phyloP scores from a whole-genome alignment of 495 filamentous ascomycete genomes.

The Penicillium soppii region DNA sequence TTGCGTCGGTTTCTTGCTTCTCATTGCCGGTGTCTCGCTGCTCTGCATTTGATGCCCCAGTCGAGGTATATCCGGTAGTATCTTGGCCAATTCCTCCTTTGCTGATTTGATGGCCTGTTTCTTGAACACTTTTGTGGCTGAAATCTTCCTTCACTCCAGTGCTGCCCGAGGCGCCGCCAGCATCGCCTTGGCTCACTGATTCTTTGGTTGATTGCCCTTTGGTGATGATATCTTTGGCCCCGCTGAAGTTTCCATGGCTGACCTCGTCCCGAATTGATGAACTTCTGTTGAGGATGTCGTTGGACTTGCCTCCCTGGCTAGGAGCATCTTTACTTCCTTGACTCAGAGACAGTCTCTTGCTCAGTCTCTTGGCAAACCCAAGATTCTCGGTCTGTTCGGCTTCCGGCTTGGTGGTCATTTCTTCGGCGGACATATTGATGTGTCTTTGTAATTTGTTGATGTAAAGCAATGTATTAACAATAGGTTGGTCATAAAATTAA shows the following conservation, averaged over 20 bases:
- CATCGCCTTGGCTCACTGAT: slow-evolving; percentile 1
- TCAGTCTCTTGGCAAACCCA: slow-evolving; percentile 19
- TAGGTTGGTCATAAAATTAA: background rate
- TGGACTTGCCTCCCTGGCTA: slow-evolving; percentile 8
- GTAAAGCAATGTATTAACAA: background rate
- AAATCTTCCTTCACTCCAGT: slow-evolving; percentile 5
- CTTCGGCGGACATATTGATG: slow-evolving; percentile 21
- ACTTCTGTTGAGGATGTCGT: slow-evolving; percentile 12
- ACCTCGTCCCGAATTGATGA: slow-evolving; percentile 9
- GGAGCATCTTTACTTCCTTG: slow-evolving; percentile 5
- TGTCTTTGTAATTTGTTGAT: background rate
- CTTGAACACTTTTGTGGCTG: slow-evolving; percentile 7
- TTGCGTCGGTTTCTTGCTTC: background rate
- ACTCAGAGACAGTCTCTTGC: slow-evolving; percentile 18
- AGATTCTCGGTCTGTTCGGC: slow-evolving; percentile 16
- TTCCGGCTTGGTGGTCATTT: slow-evolving; percentile 6
- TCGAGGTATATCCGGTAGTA: background rate
- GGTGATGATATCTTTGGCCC: slow-evolving; percentile 7
- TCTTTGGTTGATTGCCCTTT: slow-evolving; percentile 14
- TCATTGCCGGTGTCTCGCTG: background rate
- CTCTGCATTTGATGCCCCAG: background rate
- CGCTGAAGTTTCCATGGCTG: slow-evolving; percentile 13
- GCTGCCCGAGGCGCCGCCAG: background rate
- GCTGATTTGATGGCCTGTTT: slow-evolving; percentile 6
- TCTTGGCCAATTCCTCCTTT: slow-evolving; percentile 2